Evolutionary conservation across 176 grass and related monocot genomes (phyloP).

Genomic region (Poa annua): DNA sequence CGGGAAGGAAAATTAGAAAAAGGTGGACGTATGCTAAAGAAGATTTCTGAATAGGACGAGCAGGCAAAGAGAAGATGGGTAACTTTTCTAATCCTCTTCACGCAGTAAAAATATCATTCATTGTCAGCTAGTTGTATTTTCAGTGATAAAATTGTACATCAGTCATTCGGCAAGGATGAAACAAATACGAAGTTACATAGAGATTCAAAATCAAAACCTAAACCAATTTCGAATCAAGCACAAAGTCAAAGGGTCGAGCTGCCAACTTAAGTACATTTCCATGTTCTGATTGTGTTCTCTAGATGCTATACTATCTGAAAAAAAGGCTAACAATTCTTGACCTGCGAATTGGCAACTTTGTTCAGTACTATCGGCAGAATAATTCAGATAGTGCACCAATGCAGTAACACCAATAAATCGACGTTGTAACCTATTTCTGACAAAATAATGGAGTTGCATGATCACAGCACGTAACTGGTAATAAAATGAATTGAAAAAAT

Average conservation of each 20-base stretch:
- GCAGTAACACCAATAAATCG: neutral
- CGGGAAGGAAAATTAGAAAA: too few species aligned
- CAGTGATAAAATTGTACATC: neutral
- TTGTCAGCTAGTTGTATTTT: neutral
- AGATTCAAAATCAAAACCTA: neutral
- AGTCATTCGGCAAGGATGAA: neutral
- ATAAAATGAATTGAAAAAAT: neutral
- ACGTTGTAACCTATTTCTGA: neutral
- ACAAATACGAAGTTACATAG: neutral
- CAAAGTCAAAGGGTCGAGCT: too few species aligned
- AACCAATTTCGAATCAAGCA: too few species aligned
- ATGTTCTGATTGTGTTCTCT: neutral
- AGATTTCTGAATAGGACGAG: too few species aligned
- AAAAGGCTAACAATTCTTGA: neutral
- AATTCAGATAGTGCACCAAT: neutral
- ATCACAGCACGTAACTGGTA: neutral
- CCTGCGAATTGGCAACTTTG: neutral
- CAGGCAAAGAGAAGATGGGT: neutral
- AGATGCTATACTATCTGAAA: neutral
- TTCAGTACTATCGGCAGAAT: neutral
- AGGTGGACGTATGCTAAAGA: too few species aligned
- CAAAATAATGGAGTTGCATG: neutral
- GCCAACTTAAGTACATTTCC: neutral
- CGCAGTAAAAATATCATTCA: neutral
- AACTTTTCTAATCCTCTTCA: neutral